Evolutionary conservation across 1,139 yeast species (phyloP).

Genomic region (Suhomyces choctaworum): DNA sequence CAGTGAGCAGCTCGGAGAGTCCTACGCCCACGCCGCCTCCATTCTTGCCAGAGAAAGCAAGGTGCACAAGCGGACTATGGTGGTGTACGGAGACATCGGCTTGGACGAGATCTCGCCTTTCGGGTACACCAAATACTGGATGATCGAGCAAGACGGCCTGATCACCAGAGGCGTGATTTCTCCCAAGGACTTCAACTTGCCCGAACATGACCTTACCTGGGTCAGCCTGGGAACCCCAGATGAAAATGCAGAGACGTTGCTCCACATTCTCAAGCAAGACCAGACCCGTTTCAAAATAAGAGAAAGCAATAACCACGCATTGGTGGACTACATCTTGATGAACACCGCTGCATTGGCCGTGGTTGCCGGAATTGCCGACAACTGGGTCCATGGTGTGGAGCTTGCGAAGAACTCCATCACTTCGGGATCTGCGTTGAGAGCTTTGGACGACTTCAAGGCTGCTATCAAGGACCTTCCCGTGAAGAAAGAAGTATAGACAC

Average conservation of each 20-base stretch:
- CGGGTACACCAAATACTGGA: slow-evolving; percentile 82
- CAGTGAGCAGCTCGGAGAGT: slow-evolving; percentile 72
- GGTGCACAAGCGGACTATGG: slow-evolving; percentile 61
- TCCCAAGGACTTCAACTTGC: slow-evolving; percentile 76
- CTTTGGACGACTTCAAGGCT: slow-evolving; percentile 57
- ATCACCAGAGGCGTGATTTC: slow-evolving; percentile 40
- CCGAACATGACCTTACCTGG: slow-evolving; percentile 63
- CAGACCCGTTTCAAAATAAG: slow-evolving; percentile 37
- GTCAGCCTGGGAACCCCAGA: slow-evolving; percentile 87
- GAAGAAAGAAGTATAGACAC: no score
- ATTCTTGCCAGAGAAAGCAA: slow-evolving; percentile 47
- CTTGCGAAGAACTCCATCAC: slow-evolving; percentile 68
- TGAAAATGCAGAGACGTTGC: slow-evolving; percentile 71
- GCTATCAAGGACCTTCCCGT: slow-evolving; percentile 30
- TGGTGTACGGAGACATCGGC: slow-evolving; percentile 90
- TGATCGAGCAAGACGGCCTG: slow-evolving; percentile 49
- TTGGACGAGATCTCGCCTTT: slow-evolving; percentile 91
- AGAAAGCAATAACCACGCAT: slow-evolving; percentile 48
- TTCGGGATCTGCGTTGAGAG: slow-evolving; percentile 63
- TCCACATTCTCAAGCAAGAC: slow-evolving; percentile 58
- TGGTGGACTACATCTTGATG: slow-evolving; percentile 82
- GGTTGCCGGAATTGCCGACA: slow-evolving; percentile 63
- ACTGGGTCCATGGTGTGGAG: slow-evolving; percentile 77
- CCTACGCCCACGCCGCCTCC: slow-evolving; percentile 80
- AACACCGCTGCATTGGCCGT: slow-evolving; percentile 87